A percentile compares a stretch with the other conserved stretches of the same genome.
Evolutionary conservation across 2,329 filamentous ascomycete genomes (phyloP).

Genomic region (Gremmenia infestans): DNA sequence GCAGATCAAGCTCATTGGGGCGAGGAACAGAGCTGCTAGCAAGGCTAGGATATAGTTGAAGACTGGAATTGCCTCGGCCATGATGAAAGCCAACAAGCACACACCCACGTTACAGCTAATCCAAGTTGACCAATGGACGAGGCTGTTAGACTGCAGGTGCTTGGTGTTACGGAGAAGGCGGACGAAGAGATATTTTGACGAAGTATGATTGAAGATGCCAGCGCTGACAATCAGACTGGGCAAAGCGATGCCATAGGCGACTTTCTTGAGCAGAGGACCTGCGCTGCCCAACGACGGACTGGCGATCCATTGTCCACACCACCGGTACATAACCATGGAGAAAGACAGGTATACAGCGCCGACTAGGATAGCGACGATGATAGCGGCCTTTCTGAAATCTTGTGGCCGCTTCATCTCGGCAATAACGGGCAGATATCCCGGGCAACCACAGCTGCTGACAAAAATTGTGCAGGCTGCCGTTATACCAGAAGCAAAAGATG

Average conservation of each 20-base stretch:
- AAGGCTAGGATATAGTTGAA: slow-evolving; percentile 47
- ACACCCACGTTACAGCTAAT: slow-evolving; percentile 37
- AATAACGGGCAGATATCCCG: slow-evolving; percentile 57
- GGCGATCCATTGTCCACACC: slow-evolving; percentile 54
- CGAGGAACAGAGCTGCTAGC: slow-evolving; percentile 27
- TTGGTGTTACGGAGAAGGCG: slow-evolving; percentile 52
- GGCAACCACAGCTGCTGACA: slow-evolving; percentile 50
- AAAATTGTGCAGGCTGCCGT: slow-evolving; percentile 53
- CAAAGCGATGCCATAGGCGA: slow-evolving; percentile 63
- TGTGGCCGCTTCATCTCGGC: slow-evolving; percentile 55
- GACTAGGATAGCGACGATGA: slow-evolving; percentile 26
- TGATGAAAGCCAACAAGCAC: slow-evolving; percentile 39
- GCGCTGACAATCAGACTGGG: slow-evolving; percentile 68
- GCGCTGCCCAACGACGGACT: slow-evolving; percentile 62
- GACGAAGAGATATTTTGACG: slow-evolving; percentile 60
- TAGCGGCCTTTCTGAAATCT: slow-evolving; percentile 57
- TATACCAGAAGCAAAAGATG: slow-evolving; percentile 53
- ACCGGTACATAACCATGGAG: slow-evolving; percentile 59
- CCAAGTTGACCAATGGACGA: slow-evolving; percentile 47
- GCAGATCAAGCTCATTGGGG: neutral
- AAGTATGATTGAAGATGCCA: slow-evolving; percentile 65
- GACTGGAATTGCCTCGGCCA: slow-evolving; percentile 47
- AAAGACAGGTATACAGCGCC: neutral
- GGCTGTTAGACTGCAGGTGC: slow-evolving; percentile 44
- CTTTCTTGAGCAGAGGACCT: slow-evolving; percentile 48